Percentiles rank a stretch among this genome's conserved stretches.
These are phyloP conservation scores for Xylariaceae sp. DNA, from an alignment of 2,329 filamentous ascomycete species.

Conservation along the genomic window DNA sequence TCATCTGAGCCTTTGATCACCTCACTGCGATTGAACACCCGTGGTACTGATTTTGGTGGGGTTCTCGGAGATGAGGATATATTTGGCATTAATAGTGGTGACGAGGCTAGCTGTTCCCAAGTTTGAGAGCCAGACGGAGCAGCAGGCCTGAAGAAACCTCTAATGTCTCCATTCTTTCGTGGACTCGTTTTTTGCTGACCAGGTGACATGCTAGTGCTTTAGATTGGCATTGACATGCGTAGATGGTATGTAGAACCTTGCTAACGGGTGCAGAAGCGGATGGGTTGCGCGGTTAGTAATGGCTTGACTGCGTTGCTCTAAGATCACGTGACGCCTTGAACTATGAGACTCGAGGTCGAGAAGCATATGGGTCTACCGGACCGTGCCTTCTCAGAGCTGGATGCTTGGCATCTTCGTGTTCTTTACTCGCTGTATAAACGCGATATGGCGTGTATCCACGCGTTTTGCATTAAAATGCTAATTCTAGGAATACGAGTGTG, in stretches of 20 bases:
- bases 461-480: constrained; percentile 5
- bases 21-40: constrained; percentile 53
- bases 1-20: constrained; percentile 75
- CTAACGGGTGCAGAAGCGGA: background rate
- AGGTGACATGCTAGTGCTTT: background rate
- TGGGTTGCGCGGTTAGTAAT: background rate
- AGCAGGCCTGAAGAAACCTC: constrained; percentile 39
- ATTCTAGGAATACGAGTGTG: no score
- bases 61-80: constrained; percentile 38
- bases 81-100: constrained; percentile 16
- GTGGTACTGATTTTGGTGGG: constrained; percentile 35
- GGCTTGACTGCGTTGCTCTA: background rate
- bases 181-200: constrained; percentile 13
- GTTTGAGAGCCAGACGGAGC: constrained; percentile 24
- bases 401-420: constrained; percentile 10
- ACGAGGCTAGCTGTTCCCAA: constrained; percentile 23
- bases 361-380: background rate
- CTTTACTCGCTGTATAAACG: background rate
- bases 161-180: constrained; percentile 39
- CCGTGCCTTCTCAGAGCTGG: background rate
- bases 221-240: background rate
- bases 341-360: background rate
- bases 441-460: constrained; percentile 6
- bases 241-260: background rate
- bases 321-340: constrained; percentile 2